Conservation (phyloP, 345 rosid species). For the Citrus australasica region DNA sequence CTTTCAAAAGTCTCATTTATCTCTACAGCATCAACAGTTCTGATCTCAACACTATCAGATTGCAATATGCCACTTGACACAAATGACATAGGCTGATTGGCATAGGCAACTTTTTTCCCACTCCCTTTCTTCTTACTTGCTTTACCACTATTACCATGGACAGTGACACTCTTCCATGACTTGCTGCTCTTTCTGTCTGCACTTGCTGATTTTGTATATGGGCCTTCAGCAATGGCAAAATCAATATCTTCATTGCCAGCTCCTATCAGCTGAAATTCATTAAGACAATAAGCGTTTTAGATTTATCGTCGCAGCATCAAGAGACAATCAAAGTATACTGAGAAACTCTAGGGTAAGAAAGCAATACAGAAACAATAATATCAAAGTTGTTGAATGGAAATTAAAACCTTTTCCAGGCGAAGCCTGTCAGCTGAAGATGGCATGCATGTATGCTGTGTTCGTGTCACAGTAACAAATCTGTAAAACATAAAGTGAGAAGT, state of each 20-base stretch:
- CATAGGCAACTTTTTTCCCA: slow-evolving; percentile 43
- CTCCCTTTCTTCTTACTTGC: slow-evolving; percentile 32
- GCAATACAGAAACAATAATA: slow-evolving; percentile 4
- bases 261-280: slow-evolving; percentile 65
- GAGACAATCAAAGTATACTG: slow-evolving; percentile 1
- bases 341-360: not conserved
- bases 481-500: slow-evolving; percentile 5
- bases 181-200: slow-evolving; percentile 35
- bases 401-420: slow-evolving; percentile 69
- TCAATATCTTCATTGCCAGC: slow-evolving; percentile 55
- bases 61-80: slow-evolving; percentile 64
- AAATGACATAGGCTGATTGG: slow-evolving; percentile 76
- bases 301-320: not conserved
- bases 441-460: slow-evolving; percentile 73
- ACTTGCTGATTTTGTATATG: slow-evolving; percentile 30
- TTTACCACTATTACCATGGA: slow-evolving; percentile 23
- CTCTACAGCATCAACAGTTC: slow-evolving; percentile 22
- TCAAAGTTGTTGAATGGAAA: slow-evolving; percentile 1
- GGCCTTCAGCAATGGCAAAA: slow-evolving; percentile 46
- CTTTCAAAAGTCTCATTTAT: slow-evolving; percentile 29
- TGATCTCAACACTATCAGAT: slow-evolving; percentile 43
- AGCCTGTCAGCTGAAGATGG: slow-evolving; percentile 71
- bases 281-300: not conserved
- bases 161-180: slow-evolving; percentile 25
- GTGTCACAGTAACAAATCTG: slow-evolving; percentile 71